Evolutionary conservation across 2,329 filamentous ascomycete species (phyloP).

Genomic region (Ramularia endophylla): DNA sequence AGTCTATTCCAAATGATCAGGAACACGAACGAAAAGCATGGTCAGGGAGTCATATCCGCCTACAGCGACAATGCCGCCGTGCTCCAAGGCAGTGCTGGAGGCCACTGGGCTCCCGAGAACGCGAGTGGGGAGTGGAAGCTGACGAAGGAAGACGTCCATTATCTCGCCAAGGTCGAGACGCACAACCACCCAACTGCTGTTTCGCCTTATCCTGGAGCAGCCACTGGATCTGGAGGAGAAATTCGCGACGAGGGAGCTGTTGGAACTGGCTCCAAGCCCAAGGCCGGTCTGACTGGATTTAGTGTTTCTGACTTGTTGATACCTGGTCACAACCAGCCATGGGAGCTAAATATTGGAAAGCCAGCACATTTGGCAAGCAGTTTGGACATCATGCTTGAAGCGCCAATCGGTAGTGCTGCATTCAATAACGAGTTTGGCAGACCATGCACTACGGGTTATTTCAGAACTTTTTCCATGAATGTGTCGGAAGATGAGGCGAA

Average conservation of each 20-base stretch:
- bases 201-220: constrained; percentile 85
- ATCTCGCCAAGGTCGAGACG: constrained; percentile 91
- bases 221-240: constrained; percentile 91
- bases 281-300: constrained; percentile 87
- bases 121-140: constrained; percentile 82
- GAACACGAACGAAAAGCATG: constrained; percentile 77
- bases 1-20: constrained; percentile 94
- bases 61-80: constrained; percentile 99
- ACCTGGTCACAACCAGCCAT: constrained; percentile 73
- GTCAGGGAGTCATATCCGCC: constrained; percentile 81
- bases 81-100: constrained; percentile 63
- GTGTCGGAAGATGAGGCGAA: constrained; percentile 55
- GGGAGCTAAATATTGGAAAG: constrained; percentile 87
- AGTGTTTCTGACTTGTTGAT: constrained; percentile 93
- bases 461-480: constrained; percentile 77
- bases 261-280: constrained; percentile 84
- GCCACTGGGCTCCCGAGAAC: constrained; percentile 83
- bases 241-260: constrained; percentile 95
- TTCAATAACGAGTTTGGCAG: constrained; percentile 99
- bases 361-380: constrained; percentile 89
- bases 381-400: constrained; percentile 96
- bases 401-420: constrained; percentile 85
- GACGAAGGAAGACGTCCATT: constrained; percentile 79
- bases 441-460: constrained; percentile 81
- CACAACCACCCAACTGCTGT: constrained; percentile 98